A percentile compares a stretch with the other conserved stretches of the same genome.
Conservation (phyloP, 75 land plant species). For the Adiantum capillusveneris region DNA sequence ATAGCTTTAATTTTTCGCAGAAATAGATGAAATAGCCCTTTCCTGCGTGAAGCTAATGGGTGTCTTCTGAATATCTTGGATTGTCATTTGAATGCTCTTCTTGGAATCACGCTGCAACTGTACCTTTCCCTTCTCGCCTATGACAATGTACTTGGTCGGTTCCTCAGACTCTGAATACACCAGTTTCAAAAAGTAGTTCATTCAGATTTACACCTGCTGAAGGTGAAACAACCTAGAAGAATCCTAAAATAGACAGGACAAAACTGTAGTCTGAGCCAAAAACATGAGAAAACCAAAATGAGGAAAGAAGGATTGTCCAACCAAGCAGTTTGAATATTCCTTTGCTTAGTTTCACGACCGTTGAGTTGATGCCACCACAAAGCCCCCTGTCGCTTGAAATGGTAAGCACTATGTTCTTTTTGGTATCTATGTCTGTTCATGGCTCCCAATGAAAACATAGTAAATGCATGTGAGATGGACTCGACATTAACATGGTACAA, state of each 20-base stretch:
- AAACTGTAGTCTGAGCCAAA: neutral
- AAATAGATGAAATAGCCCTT: too few relatives aligned
- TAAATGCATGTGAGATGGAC: too few relatives aligned
- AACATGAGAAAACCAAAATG: neutral
- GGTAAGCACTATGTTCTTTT: conserved; percentile 74
- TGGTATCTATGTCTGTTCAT: conserved; percentile 54
- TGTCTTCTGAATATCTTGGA: conserved; percentile 82
- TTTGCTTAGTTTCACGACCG: conserved; percentile 76
- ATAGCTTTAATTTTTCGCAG: too few relatives aligned
- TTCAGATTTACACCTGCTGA: too few relatives aligned
- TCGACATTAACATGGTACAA: too few relatives aligned
- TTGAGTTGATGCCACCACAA: conserved; percentile 98
- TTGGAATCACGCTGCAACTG: conserved; percentile 79
- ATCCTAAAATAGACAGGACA: too few relatives aligned
- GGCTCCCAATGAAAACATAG: neutral
- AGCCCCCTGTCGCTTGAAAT: conserved; percentile 95
- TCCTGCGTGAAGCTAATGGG: conserved; percentile 88
- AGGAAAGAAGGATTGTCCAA: conserved; percentile 31
- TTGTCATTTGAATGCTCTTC: conserved; percentile 43
- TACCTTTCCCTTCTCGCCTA: conserved; percentile 95
- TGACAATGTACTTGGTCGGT: conserved; percentile 58
- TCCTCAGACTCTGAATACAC: conserved; percentile 54
- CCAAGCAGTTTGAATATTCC: conserved; percentile 44
- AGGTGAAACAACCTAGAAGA: too few relatives aligned
- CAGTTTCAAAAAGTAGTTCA: too few relatives aligned